Evolutionary conservation across 2,329 filamentous ascomycete species (phyloP).

Genomic region (Penicillium sclerotigenum): DNA sequence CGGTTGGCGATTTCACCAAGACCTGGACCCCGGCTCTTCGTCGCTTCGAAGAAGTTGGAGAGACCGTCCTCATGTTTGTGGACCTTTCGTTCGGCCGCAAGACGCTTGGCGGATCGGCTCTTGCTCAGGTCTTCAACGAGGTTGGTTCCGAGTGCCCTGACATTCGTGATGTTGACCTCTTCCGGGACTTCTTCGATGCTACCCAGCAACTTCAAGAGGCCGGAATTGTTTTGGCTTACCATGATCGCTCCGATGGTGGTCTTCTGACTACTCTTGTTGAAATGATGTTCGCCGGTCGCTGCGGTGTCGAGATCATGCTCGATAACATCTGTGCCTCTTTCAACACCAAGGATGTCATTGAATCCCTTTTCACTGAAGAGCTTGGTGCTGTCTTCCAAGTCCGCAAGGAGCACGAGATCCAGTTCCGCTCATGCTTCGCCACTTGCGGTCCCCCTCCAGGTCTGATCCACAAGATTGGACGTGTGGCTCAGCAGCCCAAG

Average conservation of each 20-base stretch:
- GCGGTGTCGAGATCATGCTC: slow-evolving; percentile 79
- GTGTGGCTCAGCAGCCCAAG: slow-evolving; percentile 63
- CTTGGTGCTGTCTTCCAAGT: slow-evolving; percentile 95
- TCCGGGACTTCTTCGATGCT: slow-evolving; percentile 90
- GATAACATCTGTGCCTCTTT: slow-evolving; percentile 63
- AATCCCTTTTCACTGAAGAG: slow-evolving; percentile 91
- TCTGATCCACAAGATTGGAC: slow-evolving; percentile 79
- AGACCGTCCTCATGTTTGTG: slow-evolving; percentile 84
- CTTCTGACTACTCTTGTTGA: slow-evolving; percentile 86
- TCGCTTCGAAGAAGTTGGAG: slow-evolving; percentile 79
- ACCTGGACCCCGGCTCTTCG: slow-evolving; percentile 93
- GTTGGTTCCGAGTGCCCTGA: slow-evolving; percentile 83
- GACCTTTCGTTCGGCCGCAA: slow-evolving; percentile 79
- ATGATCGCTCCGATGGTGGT: slow-evolving; percentile 91
- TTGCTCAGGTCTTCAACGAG: slow-evolving; percentile 85
- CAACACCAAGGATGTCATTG: slow-evolving; percentile 63
- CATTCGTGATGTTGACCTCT: slow-evolving; percentile 73
- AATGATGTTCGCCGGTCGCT: slow-evolving; percentile 97
- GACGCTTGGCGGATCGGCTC: slow-evolving; percentile 82
- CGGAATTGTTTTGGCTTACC: slow-evolving; percentile 81
- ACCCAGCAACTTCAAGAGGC: slow-evolving; percentile 65
- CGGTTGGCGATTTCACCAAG: slow-evolving; percentile 74
- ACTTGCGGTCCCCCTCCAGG: slow-evolving; percentile 81
- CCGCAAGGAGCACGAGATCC: slow-evolving; percentile 74
- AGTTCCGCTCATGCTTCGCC: slow-evolving; percentile 86